Base-by-base conservation (phyloP, 2,329 filamentous ascomycete species). In the Botrytis deweyae region DNA sequence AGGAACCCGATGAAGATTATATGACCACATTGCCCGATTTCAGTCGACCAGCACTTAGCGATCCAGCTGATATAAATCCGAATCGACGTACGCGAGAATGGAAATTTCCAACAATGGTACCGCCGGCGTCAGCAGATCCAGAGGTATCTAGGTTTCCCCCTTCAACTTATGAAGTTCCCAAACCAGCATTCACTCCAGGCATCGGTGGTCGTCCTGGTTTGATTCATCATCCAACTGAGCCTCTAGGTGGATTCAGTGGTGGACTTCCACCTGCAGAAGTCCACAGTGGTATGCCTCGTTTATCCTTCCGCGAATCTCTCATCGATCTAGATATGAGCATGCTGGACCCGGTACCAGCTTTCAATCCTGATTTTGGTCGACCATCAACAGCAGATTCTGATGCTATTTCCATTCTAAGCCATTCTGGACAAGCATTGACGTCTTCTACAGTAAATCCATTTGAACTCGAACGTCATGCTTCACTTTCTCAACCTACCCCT, bases 391-490 rank as follows among this genome's bases (percentile, higher is more conserved):
- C 79, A 12, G 77, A 77, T 59, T 81, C 80, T 8, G 80, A 80
- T 73, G 76, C 75, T 25, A 77, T 76, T 79, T 91, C 89, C 0
- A 83, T 89, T 18, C 84, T 85, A 12, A 88, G 88, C 69, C 77
- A 77, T 78, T 90, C 89, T 0, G 82, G 89, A 22, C 85, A 85
- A 16, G 88, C 88, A 66, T 76, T 88, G 0, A 87, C 90, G 73
- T 80, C 87, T 46, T 86, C 87, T 40, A 84, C 85, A 20, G 85
- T 84, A 2, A 88, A 89, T 76, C 88, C 89, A 0, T 91, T 91
- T 73, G 88, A 90, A 72, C 83, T 91, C 5, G 89, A 91, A 79
- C 86, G 87, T n/a, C 89, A 90, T 76, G 84, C 88, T 1, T 90
- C 88, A 1, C 81, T 89, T 1, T 88, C 89, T 75, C 83, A 80